Evolutionary conservation across 805 yeast species (phyloP).

Genomic region (Hanseniaspora vineae): DNA sequence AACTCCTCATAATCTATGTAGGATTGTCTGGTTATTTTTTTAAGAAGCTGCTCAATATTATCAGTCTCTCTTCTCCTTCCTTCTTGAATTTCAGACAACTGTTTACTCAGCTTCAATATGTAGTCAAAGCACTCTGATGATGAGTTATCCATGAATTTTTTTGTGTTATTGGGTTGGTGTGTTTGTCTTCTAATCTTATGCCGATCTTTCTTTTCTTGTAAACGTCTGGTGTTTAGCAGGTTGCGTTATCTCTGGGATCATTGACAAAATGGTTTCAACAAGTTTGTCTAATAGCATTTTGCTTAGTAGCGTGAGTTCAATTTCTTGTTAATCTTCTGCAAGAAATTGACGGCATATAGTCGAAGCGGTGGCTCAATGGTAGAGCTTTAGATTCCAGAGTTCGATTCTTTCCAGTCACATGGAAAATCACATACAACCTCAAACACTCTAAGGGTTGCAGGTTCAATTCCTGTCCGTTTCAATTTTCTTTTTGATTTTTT

Average conservation of each 20-base stretch:
- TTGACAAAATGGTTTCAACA: background rate
- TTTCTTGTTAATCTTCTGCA: background rate
- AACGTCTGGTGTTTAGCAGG: background rate
- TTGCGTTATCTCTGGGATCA: background rate
- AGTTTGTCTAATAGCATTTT: background rate
- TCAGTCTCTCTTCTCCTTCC: slow-evolving; percentile 19
- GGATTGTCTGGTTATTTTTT: slow-evolving; percentile 19
- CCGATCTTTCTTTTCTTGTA: background rate
- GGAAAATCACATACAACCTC: background rate
- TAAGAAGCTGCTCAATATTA: slow-evolving; percentile 13
- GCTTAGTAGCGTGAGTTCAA: background rate
- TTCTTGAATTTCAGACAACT: slow-evolving; percentile 15
- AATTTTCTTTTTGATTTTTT: slow-evolving; percentile 21
- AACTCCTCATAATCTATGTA: slow-evolving; percentile 15
- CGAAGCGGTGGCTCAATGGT: slow-evolving; percentile 50
- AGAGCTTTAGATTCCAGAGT: slow-evolving; percentile 44
- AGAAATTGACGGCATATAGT: slow-evolving; percentile 2
- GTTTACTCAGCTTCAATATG: slow-evolving; percentile 15
- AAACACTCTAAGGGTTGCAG: slow-evolving; percentile 40
- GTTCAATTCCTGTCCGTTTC: slow-evolving; percentile 60
- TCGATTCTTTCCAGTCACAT: slow-evolving; percentile 11
- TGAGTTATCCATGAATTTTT: background rate
- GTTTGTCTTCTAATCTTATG: background rate
- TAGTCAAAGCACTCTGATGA: slow-evolving; percentile 17
- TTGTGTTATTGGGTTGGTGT: background rate